phyloP scores from a whole-genome alignment of 306 rosid species.

The Vigna hirtella region DNA sequence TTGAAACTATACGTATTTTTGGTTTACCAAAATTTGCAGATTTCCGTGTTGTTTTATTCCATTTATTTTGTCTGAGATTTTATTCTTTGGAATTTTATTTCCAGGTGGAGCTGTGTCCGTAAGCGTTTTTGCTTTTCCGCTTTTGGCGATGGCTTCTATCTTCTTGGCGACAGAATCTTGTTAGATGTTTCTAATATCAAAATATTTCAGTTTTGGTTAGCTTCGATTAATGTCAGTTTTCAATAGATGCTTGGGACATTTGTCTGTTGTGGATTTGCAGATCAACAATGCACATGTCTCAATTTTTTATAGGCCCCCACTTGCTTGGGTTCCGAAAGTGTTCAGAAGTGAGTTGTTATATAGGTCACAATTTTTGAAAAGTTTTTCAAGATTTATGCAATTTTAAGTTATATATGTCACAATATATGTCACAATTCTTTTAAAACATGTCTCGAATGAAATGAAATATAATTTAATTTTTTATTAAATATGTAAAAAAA shows the following conservation, averaged over 20 bases:
- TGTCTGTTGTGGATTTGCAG: conserved; percentile 1
- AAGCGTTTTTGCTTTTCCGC: conserved; percentile 6
- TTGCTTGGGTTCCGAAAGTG: neutral
- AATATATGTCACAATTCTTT: too few species aligned
- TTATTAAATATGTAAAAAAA: too few species aligned
- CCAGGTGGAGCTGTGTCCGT: conserved; percentile 30
- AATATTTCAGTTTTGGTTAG: too few species aligned
- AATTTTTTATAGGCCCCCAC: neutral
- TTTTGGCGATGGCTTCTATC: conserved; percentile 11
- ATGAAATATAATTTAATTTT: too few species aligned
- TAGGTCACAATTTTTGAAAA: too few species aligned
- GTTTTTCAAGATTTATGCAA: too few species aligned
- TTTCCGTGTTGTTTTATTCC: neutral
- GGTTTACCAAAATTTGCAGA: too few species aligned
- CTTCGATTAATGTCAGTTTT: neutral
- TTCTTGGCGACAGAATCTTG: neutral
- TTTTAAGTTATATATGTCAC: too few species aligned
- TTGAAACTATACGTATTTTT: neutral
- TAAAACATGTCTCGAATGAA: too few species aligned
- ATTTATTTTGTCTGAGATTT: neutral
- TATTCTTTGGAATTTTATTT: conserved; percentile 30
- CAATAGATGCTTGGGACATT: neutral
- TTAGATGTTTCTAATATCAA: neutral
- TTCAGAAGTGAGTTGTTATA: too few species aligned
- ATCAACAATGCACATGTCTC: conserved; percentile 16